Conservation (phyloP, 1,139 yeast genomes). For the Pichia sp. region DNA sequence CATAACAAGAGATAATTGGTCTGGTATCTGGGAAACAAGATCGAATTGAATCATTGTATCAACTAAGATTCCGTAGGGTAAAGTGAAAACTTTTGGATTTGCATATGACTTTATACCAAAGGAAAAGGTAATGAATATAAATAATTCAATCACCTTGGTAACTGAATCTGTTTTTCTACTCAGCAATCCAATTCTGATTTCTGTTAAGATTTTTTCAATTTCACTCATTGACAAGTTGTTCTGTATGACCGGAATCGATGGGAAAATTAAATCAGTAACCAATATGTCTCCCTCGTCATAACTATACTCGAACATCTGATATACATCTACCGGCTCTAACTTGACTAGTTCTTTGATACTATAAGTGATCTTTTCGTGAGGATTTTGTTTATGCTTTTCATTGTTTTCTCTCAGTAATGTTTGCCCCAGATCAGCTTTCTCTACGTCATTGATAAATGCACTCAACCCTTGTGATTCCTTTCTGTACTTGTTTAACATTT, state of each 20-base stretch:
- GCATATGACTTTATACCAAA: constrained; percentile 25
- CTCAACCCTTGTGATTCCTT: constrained; percentile 2
- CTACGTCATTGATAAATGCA: neutral
- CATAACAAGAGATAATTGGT: constrained; percentile 19
- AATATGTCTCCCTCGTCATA: constrained; percentile 12
- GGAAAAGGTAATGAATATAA: constrained; percentile 30
- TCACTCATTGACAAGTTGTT: constrained; percentile 7
- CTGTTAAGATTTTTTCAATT: constrained; percentile 21
- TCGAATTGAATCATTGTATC: constrained; percentile 37
- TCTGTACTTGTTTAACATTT: neutral
- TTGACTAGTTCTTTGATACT: constrained; percentile 11
- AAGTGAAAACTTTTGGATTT: constrained; percentile 36
- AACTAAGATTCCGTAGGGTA: constrained; percentile 36
- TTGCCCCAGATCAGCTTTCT: neutral
- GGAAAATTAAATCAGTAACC: constrained; percentile 20
- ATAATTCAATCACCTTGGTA: constrained; percentile 22
- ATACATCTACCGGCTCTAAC: constrained; percentile 14
- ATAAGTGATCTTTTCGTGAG: constrained; percentile 8
- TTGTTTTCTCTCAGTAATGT: constrained; percentile 5
- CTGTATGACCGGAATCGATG: constrained; percentile 9
- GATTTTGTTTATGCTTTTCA: neutral
- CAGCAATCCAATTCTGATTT: constrained; percentile 20
- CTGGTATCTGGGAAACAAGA: constrained; percentile 27
- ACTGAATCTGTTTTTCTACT: constrained; percentile 18
- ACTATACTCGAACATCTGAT: constrained; percentile 10